Conservation (phyloP, 768 basidiomycete genomes). For the Tricholoma sp. region DNA sequence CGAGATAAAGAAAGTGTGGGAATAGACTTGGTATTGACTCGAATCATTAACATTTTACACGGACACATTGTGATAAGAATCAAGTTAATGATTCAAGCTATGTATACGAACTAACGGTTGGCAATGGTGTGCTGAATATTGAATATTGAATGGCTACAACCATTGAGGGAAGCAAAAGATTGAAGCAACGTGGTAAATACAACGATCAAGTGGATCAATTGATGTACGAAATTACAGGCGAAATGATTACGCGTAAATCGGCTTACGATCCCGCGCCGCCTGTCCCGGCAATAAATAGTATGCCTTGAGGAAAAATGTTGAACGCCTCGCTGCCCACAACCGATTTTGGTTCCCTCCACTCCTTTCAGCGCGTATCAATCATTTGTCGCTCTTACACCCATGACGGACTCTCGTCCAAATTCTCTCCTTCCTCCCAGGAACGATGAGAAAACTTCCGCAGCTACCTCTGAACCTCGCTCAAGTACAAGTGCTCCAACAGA, state of each 20-base stretch:
- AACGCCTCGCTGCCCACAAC: background rate
- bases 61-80: too few species aligned
- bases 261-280: constrained; percentile 20
- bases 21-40: too few species aligned
- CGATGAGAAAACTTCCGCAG: constrained; percentile 40
- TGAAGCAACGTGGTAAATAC: too few species aligned
- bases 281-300: constrained; percentile 1
- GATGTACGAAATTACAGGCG: too few species aligned
- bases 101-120: too few species aligned
- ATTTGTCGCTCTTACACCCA: constrained; percentile 16
- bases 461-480: background rate
- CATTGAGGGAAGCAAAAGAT: too few species aligned
- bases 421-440: constrained; percentile 14
- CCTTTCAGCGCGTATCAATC: constrained; percentile 1
- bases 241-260: constrained; percentile 9
- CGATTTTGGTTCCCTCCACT: constrained; percentile 10
- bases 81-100: too few species aligned
- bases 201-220: too few species aligned
- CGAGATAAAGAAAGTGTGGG: too few species aligned
- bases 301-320: background rate
- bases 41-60: too few species aligned
- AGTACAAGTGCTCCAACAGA: background rate
- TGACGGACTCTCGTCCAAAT: constrained; percentile 40
- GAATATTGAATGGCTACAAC: too few species aligned
- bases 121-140: too few species aligned